Evolutionary conservation across 2,329 filamentous ascomycete genomes (phyloP), one percentile per base, ranked within the genome.

Genomic region (Macrophomina phaseolina): DNA sequence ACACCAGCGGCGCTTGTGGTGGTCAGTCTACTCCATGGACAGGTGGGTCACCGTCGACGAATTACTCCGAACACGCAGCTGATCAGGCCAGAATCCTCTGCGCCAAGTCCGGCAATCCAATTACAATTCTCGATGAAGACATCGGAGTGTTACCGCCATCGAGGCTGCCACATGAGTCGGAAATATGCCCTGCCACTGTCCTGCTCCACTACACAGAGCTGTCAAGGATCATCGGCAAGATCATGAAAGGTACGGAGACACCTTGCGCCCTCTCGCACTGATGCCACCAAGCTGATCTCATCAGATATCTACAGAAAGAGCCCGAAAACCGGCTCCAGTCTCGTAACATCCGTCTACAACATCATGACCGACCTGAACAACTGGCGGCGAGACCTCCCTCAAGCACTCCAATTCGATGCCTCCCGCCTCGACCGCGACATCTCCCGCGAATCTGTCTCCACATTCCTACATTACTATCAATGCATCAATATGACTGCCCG

Each of bases 401-500:
- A 79, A 30, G 74, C 78, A 9, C 74, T 87, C 12, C 80, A 82
- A 2, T 81, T 86, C 53, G 81, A 86, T 69, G 83, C 84, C 16
- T 77, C 75, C 1, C 78, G 75, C 3, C 77, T 84, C 6, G 79
- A 80, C 65, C 69, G 70, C 5, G 73, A 74, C 40, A 79, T 83
- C 52, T 81, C 80, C 48, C 82, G 84, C 12, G 84, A 86, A 72
- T 81, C 79, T 9, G 82, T 86, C 4, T 85, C 83, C 1, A 83
- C 82, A 3, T 82, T 84, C 64, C 73, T 85, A 28, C 85, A 87
- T 69, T 86, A 86, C 69, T 86, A 86, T 68, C 84, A 86, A 51
- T 87, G 85, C 71, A 81, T 87, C 70, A 86, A 86, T 69, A 86
- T 87, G 84, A 85, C 84, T 0, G 83, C 81, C 0, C 77, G 85